phyloP scores from a whole-genome alignment of 768 basidiomycete genomes.

The Solioccasus polychromus region DNA sequence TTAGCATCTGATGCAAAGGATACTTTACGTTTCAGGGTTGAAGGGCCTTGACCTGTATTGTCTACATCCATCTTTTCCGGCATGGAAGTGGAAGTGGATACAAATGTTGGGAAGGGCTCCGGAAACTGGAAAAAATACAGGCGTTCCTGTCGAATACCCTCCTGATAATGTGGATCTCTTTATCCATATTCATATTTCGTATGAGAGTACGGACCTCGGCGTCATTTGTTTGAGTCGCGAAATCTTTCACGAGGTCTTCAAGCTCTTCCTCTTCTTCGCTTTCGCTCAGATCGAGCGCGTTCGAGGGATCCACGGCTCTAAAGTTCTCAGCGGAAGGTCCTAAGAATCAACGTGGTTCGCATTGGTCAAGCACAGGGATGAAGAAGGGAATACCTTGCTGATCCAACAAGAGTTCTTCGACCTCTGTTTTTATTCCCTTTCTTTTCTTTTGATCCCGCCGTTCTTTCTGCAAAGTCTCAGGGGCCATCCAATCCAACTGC shows the following conservation, averaged over 20 bases:
- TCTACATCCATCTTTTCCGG: slow-evolving; percentile 36
- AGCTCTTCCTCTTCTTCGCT: slow-evolving; percentile 77
- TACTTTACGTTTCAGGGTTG: slow-evolving; percentile 43
- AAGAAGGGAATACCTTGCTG: slow-evolving; percentile 31
- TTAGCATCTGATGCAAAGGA: slow-evolving; percentile 66
- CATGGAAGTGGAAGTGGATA: slow-evolving; percentile 35
- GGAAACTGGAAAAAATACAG: slow-evolving; percentile 94
- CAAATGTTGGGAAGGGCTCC: slow-evolving; percentile 74
- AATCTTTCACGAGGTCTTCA: slow-evolving; percentile 76
- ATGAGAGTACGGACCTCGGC: slow-evolving; percentile 36
- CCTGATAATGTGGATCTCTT: slow-evolving; percentile 33
- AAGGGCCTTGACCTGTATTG: slow-evolving; percentile 21
- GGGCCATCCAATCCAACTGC: slow-evolving; percentile 87
- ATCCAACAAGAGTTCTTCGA: slow-evolving; percentile 38
- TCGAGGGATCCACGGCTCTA: slow-evolving; percentile 44
- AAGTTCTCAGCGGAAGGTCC: slow-evolving; percentile 1
- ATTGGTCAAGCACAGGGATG: neutral
- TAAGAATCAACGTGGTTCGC: slow-evolving; percentile 1
- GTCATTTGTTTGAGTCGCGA: slow-evolving; percentile 41
- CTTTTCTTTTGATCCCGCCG: slow-evolving; percentile 35
- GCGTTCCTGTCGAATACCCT: slow-evolving; percentile 53
- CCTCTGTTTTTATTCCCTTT: slow-evolving; percentile 40
- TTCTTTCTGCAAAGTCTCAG: slow-evolving; percentile 64
- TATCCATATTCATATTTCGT: neutral
- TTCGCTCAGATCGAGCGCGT: slow-evolving; percentile 69